Base-by-base conservation (phyloP, 495 filamentous ascomycete species). In the Aspergillus campestris region DNA sequence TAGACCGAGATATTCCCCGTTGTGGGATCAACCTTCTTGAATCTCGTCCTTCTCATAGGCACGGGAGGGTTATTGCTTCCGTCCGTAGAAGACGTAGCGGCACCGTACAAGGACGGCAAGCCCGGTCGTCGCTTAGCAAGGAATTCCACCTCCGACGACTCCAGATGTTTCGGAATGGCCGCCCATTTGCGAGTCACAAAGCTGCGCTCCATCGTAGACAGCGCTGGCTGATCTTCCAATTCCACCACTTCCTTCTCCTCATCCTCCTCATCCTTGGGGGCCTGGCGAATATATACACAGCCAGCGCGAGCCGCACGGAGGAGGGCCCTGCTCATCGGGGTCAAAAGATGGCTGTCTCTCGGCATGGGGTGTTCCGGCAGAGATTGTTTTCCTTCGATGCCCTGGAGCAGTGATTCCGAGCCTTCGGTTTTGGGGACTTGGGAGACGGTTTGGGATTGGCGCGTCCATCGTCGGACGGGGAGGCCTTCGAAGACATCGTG, bases 401-500 rank as follows among this genome's bases (percentile, higher is more conserved):
- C 80, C 50, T 87, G 79, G 5, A 70, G 61, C 11, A 56, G 34
- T 39, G 70, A 39, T 40, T 70, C 62, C 32, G 64, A 65, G 1
- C 63, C 71, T 13, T 82, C 79, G 24, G 73, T 60, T 14, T 78
- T 78, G 0, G 74, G 70, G 0, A 79, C 78, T 38, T 86, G 80
- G 41, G 79, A 84, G 51, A 94, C 65, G 31, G 72, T 84, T 28
- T 91, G 79, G 64, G 66, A 70, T 56, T 83, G 77, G 44, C 80
- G 79, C 47, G 83, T 79, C 88, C 90, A 98, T 73, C 94, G 87
- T 47, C 90, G 84, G 38, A 98, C 81, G 13, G 92, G 92, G 6
- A 98, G 73, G 36, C 92, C 89, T 65, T 97, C 91, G 50, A 95
- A 92, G 54, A 96, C 81, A 71, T 98, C 94, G 60, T 95, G 88